phyloP scores from a whole-genome alignment of 2,329 filamentous ascomycete genomes.

The Bipolaris bicolor region DNA sequence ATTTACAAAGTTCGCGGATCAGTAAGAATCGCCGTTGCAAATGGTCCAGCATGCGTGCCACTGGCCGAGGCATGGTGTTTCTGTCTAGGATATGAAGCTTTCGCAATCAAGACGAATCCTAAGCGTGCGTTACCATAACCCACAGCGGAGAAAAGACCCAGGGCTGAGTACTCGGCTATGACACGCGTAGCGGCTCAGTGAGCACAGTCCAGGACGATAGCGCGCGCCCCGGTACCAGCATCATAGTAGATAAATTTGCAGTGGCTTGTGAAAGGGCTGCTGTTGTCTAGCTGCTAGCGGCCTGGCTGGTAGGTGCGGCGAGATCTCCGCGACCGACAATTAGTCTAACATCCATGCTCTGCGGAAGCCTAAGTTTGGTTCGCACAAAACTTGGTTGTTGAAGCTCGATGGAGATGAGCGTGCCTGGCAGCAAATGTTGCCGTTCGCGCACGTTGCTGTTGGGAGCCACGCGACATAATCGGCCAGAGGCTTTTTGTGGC shows the following conservation, averaged over 20 bases:
- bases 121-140: not conserved
- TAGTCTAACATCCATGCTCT: conserved; percentile 8
- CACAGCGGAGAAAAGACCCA: not conserved
- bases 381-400: not conserved
- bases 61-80: not conserved
- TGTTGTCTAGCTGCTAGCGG: not conserved
- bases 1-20: conserved; percentile 5
- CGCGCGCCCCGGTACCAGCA: not conserved
- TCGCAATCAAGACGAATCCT: not conserved
- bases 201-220: conserved; percentile 8
- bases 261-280: not conserved
- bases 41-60: not conserved
- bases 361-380: not conserved
- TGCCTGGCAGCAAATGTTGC: not conserved
- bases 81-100: not conserved
- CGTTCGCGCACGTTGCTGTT: not conserved
- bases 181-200: conserved; percentile 4
- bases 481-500: not conserved
- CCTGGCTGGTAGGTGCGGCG: conserved; percentile 20
- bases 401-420: not conserved
- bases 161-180: not conserved
- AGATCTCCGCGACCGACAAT: conserved; percentile 22
- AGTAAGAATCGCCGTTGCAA: not conserved
- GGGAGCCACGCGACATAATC: not conserved
- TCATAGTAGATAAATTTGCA: conserved; percentile 4